Evolutionary conservation across 306 rosid genomes (phyloP).

Genomic region (Prunus kanzakura): DNA sequence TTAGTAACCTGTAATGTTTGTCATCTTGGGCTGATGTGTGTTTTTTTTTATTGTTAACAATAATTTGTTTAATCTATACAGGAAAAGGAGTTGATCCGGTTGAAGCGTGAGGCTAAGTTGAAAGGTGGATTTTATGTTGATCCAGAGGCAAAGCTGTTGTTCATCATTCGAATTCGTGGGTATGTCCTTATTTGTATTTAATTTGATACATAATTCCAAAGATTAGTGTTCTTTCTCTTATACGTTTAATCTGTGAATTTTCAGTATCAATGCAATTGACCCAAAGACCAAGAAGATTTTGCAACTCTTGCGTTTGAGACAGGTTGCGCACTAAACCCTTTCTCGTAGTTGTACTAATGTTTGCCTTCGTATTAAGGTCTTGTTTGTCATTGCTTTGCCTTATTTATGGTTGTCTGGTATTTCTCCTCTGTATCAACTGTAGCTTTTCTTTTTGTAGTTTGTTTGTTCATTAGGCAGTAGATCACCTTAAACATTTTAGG

Average conservation of each 20-base stretch:
- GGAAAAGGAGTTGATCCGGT: conserved; percentile 60
- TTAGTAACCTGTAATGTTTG: neutral
- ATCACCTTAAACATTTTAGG: neutral
- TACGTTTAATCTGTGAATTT: neutral
- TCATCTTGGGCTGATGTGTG: neutral
- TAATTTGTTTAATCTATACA: neutral
- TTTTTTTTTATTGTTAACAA: neutral
- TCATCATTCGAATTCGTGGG: conserved; percentile 85
- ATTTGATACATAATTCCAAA: too few relatives aligned
- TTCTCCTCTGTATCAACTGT: neutral
- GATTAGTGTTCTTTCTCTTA: neutral
- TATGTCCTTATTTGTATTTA: conserved; percentile 15
- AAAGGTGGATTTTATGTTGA: conserved; percentile 96
- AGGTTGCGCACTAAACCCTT: conserved; percentile 33
- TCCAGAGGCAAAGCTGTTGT: conserved; percentile 84
- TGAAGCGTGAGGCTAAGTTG: conserved; percentile 88
- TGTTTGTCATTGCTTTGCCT: neutral
- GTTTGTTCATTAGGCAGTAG: neutral
- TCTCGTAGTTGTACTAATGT: neutral
- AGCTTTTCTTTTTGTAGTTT: too few relatives aligned
- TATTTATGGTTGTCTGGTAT: neutral
- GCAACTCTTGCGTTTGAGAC: conserved; percentile 88
- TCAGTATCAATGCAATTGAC: conserved; percentile 86
- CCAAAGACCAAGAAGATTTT: conserved; percentile 75
- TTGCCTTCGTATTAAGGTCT: neutral